A percentile compares a stretch with the other conserved stretches of the same genome.
These are phyloP conservation scores for Aureobasidium zeae DNA, from an alignment of 2,329 filamentous ascomycete species.

Conservation along the genomic window DNA sequence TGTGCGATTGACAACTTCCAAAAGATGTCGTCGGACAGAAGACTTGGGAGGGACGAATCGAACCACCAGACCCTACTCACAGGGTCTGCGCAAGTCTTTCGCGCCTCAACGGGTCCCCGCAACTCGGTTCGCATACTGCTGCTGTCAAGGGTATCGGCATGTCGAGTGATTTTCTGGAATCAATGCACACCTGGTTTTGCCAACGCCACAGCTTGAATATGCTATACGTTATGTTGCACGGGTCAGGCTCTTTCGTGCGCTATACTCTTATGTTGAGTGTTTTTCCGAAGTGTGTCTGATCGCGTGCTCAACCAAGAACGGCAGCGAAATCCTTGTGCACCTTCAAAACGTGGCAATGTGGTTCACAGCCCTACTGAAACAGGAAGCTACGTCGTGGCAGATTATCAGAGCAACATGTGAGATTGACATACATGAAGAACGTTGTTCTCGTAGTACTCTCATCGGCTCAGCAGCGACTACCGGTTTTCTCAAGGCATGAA, in stretches of 20 bases:
- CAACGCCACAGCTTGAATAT: too few relatives aligned
- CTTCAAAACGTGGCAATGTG: not conserved
- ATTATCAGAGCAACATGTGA: too few relatives aligned
- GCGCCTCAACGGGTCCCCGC: not conserved
- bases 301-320: not conserved
- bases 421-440: too few relatives aligned
- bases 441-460: too few relatives aligned
- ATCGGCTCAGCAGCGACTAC: too few relatives aligned
- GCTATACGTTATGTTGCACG: too few relatives aligned
- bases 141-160: not conserved
- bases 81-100: too few relatives aligned
- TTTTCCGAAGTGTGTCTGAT: not conserved
- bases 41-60: not conserved
- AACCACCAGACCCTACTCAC: too few relatives aligned
- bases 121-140: not conserved
- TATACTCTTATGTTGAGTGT: not conserved
- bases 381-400: not conserved
- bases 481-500: too few relatives aligned
- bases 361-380: not conserved
- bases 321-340: not conserved
- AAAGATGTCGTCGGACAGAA: not conserved
- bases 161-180: not conserved
- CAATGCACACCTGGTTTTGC: not conserved
- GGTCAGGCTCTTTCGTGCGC: too few relatives aligned
- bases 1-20: constrained; percentile 9